A percentile compares a stretch with the other conserved stretches of the same genome.
Evolutionary conservation across 345 rosid genomes (phyloP).

Genomic region (Euphorbia lathyris): DNA sequence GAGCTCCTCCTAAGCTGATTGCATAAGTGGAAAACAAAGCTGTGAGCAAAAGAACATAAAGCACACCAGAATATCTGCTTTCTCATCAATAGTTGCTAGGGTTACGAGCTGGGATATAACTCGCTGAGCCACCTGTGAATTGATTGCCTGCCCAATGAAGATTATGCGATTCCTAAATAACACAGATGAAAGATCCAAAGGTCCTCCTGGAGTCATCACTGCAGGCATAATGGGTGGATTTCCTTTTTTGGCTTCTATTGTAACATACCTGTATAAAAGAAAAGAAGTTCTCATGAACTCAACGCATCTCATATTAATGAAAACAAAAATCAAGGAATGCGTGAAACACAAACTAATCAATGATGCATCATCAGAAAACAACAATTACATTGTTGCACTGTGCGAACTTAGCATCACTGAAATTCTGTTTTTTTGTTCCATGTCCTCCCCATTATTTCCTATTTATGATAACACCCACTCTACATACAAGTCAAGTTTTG

Average conservation of each 20-base stretch:
- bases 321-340: slow-evolving; percentile 4
- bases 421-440: slow-evolving; percentile 2
- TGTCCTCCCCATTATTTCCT: not conserved
- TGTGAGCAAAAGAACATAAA: slow-evolving; percentile 1
- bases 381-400: not conserved
- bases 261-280: slow-evolving; percentile 35
- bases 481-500: not conserved
- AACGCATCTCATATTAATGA: not conserved
- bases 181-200: slow-evolving; percentile 82
- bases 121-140: slow-evolving; percentile 82
- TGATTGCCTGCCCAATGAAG: slow-evolving; percentile 81
- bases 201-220: slow-evolving; percentile 85
- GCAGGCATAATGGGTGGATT: slow-evolving; percentile 92
- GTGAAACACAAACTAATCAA: slow-evolving; percentile 7
- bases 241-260: slow-evolving; percentile 51
- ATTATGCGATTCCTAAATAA: slow-evolving; percentile 79
- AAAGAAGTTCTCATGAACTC: slow-evolving; percentile 8
- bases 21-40: slow-evolving; percentile 5
- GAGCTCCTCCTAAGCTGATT: not conserved
- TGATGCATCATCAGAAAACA: not conserved
- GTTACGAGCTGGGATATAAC: slow-evolving; percentile 93
- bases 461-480: not conserved
- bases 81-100: slow-evolving; percentile 78
- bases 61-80: slow-evolving; percentile 81
- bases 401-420: not conserved